Evolutionary conservation across 1,284 basidiomycete species (phyloP), one percentile per base, ranked within the genome.

Genomic region (Tilletia caries): DNA sequence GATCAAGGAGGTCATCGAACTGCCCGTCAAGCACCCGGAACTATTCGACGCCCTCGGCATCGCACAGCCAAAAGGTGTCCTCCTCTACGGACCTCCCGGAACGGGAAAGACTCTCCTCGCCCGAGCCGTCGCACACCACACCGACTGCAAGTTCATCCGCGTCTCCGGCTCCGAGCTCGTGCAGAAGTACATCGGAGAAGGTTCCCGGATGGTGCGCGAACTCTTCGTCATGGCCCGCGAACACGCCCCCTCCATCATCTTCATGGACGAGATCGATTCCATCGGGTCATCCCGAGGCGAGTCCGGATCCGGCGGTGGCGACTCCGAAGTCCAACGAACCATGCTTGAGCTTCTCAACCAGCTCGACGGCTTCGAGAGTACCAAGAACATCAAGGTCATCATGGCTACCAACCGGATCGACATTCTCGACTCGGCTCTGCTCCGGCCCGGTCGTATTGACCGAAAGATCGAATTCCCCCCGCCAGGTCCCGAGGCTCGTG

Each of bases 201-300:
- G 95, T 54, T 92, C 91, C 73, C 87, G 95, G 44, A 81, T 83
- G 79, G 75, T 80, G 60, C 89, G 95, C 71, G 95, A 98, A 86
- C 85, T 98, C 68, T 98, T 98, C 87, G 93, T 98, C 74, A 98
- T 98, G 95, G 95, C 96, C 1, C 86, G 95, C 75, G 95, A 98
- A 84, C 95, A 98, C 83, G 95, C 95, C 32, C 95, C 96, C n/a
- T 92, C 91, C 83, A 98, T 98, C 86, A 96, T 98, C 83, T 98
- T 98, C 86, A 98, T 98, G 93, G 95, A 98, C 85, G 95, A 98
- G 85, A 98, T 98, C 77, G 95, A 98, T 85, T 95, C 92, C 27
- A 98, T 98, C 80, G 95, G 95, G 67, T 93, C 91, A 72, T 94
- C 92, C 69, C 86, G 95, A 82, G 93, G 94, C 29, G 93, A 94